A percentile compares a stretch with the other conserved stretches of the same genome.
These are phyloP conservation scores for Lepraria neglecta DNA, from an alignment of 495 filamentous ascomycete species.

Conservation along the genomic window DNA sequence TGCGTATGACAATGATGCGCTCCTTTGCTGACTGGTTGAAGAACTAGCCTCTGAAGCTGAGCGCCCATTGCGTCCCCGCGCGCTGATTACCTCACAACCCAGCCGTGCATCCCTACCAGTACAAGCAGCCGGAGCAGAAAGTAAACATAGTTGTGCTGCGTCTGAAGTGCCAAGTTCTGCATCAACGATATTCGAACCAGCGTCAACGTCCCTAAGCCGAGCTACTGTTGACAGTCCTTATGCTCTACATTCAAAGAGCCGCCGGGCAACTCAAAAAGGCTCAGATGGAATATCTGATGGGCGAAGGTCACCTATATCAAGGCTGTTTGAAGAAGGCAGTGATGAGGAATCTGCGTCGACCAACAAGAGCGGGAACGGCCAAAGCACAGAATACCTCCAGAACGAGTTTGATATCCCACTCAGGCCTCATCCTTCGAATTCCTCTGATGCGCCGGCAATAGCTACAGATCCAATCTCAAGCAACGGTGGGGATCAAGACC, in stretches of 20 bases:
- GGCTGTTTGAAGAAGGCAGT: neutral
- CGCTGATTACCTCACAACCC: slow-evolving; percentile 5
- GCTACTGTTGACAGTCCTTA: neutral
- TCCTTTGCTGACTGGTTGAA: slow-evolving; percentile 10
- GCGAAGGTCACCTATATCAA: neutral
- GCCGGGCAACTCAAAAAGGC: neutral
- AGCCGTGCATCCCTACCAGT: neutral
- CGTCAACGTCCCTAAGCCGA: neutral
- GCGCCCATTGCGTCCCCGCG: slow-evolving; percentile 4
- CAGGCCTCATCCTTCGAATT: neutral
- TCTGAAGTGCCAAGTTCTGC: slow-evolving; percentile 17
- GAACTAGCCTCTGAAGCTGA: neutral
- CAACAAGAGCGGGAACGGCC: neutral
- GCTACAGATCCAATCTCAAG: neutral
- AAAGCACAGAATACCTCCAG: neutral
- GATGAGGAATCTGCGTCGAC: neutral
- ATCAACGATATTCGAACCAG: neutral
- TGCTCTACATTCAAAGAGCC: neutral
- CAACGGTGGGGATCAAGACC: slow-evolving; percentile 7
- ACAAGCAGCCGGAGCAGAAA: slow-evolving; percentile 6
- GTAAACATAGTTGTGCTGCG: slow-evolving; percentile 21
- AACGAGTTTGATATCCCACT: neutral
- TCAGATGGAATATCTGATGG: neutral
- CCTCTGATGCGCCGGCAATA: neutral
- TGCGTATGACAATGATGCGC: slow-evolving; percentile 1